phyloP scores from a whole-genome alignment of 345 rosid genomes.

The Arabidopsis suecica region DNA sequence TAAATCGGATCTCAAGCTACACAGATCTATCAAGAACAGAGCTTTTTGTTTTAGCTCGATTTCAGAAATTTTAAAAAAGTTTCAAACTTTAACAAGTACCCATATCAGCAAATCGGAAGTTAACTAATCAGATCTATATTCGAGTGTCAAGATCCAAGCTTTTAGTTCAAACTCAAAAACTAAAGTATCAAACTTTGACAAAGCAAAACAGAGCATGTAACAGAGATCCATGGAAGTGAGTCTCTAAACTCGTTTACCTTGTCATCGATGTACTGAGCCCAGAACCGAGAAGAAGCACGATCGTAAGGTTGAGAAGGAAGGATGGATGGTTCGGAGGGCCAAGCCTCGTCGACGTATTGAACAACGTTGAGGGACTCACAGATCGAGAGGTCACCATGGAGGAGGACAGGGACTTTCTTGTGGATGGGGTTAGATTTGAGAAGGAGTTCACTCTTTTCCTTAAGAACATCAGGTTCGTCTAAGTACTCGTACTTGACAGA shows the following conservation, averaged over 20 bases:
- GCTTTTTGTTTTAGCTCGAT: background rate
- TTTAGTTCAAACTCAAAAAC: background rate
- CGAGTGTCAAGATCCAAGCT: background rate
- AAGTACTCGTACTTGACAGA: slow-evolving; percentile 62
- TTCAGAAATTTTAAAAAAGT: no score
- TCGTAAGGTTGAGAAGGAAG: slow-evolving; percentile 68
- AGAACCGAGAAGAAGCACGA: slow-evolving; percentile 71
- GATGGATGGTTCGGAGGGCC: slow-evolving; percentile 63
- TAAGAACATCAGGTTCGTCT: slow-evolving; percentile 54
- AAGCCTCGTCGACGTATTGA: slow-evolving; percentile 68
- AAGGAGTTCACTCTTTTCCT: slow-evolving; percentile 66
- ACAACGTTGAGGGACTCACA: slow-evolving; percentile 77
- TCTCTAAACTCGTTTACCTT: slow-evolving; percentile 48
- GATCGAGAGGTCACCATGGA: slow-evolving; percentile 62
- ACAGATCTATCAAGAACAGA: background rate
- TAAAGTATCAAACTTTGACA: background rate
- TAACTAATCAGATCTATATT: background rate
- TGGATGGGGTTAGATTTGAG: slow-evolving; percentile 74
- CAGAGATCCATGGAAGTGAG: background rate
- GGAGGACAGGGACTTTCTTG: slow-evolving; percentile 81
- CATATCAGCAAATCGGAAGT: background rate
- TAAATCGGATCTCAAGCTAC: background rate
- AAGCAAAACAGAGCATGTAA: slow-evolving; percentile 20
- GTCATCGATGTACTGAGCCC: slow-evolving; percentile 70
- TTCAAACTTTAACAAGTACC: background rate